A percentile compares a stretch with the other conserved stretches of the same genome.
Conservation (phyloP, 73 alveolate species). For the Tetrahymena elliotti region DNA sequence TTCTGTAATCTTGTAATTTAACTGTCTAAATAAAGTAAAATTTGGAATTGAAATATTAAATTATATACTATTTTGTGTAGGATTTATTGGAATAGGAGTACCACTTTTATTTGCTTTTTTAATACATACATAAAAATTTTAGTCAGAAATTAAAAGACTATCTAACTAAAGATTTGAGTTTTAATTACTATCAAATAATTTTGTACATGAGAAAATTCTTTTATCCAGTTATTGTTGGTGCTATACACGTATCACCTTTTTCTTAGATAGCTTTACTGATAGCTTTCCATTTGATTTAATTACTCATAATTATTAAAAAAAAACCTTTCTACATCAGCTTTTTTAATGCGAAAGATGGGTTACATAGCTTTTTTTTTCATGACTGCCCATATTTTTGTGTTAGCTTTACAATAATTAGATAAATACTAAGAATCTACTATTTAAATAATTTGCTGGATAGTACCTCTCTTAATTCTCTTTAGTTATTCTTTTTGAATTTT, state of each 20-base stretch:
- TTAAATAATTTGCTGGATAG: background rate
- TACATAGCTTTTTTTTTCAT: background rate
- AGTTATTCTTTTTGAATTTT: background rate
- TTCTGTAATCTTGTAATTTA: background rate
- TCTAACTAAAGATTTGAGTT: background rate
- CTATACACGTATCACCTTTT: background rate
- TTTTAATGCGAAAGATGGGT: background rate
- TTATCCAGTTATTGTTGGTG: background rate
- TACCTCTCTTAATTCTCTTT: background rate
- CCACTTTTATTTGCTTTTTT: background rate
- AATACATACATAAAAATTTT: too few species aligned
- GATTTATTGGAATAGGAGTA: background rate
- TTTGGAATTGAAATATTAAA: background rate
- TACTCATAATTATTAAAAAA: too few species aligned
- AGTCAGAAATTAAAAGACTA: too few species aligned
- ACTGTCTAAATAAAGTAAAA: background rate
- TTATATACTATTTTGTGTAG: background rate
- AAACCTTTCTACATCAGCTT: background rate
- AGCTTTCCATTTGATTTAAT: background rate
- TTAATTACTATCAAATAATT: background rate
- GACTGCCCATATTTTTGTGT: background rate
- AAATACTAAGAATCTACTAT: background rate
- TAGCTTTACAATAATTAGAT: background rate
- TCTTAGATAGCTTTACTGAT: background rate
- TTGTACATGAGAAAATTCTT: background rate